Base-by-base conservation (phyloP, 345 rosid genomes). In the Mangifera indica region DNA sequence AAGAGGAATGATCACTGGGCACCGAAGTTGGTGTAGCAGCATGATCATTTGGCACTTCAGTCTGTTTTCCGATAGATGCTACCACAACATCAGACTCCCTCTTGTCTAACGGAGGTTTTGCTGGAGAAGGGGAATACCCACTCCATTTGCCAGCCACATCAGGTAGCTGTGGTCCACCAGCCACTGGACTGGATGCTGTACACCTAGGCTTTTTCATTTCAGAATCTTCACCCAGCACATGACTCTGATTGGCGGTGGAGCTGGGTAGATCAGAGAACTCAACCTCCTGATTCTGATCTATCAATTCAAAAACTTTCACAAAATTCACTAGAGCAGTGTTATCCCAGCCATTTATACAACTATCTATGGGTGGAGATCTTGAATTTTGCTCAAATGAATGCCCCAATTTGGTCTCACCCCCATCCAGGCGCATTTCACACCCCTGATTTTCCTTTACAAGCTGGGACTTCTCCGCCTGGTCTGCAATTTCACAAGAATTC, bases 21-120 rank as follows among this genome's bases (percentile, higher is more conserved):
- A 74, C 88, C 40, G 97, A 83, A 71, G 86, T 87, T 37, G 91
- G 87, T n/a, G 92, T 84, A 67, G 88, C 69, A 64, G 78, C 82
- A 84, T 84, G 91, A 76, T 84, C 84, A 65, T 69, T 70, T 46
- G 79, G 56, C 75, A 85, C 72, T 45, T 81, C 86, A 63, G 80
- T 49, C 40, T 79, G 87, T 74, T 83, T 88, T 68, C 85, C 68
- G 70, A 89, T 83, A 53, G 86, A 78, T 29, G 80, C 82, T 18
- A 85, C 64, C 81, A 86, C 67, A 13, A 79, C 63, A 44, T 77
- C 77, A 4, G 88, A 76, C 75, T 81, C 89, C 92, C 90, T 84
- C 74, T 77, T 81, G 48, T 84, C 84, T 11, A 67, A 72, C 63
- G 84, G 63, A 52, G 82, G 77, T 74, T 80, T 83, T 48, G 74